These are phyloP conservation scores for Acanthamoeba sp. DNA, from an alignment of 208 protist species.

Conservation along the genomic window DNA sequence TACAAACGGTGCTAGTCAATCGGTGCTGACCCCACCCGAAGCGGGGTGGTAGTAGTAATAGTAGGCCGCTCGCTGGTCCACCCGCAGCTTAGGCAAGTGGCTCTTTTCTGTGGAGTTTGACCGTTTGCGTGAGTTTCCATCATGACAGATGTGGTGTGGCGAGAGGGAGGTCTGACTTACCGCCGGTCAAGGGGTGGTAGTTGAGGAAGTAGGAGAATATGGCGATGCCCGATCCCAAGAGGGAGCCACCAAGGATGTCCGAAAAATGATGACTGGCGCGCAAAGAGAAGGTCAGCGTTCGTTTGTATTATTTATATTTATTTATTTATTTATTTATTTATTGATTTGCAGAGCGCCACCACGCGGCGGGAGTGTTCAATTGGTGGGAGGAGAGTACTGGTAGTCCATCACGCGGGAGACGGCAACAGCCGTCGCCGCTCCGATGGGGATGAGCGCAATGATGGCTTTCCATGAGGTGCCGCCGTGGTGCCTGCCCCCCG, in stretches of 20 bases:
- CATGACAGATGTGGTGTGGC: too few species aligned
- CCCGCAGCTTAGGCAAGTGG: conserved; percentile 42
- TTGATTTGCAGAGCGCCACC: too few species aligned
- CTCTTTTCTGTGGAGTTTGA: conserved; percentile 35
- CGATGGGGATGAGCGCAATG: conserved; percentile 51
- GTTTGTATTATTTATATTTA: too few species aligned
- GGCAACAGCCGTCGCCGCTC: not conserved
- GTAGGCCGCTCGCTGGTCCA: conserved; percentile 13
- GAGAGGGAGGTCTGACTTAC: not conserved
- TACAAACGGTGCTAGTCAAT: conserved; percentile 24
- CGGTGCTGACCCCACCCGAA: not conserved
- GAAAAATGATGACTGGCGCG: conserved; percentile 21
- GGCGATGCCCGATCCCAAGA: conserved; percentile 41
- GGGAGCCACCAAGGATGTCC: conserved; percentile 16
- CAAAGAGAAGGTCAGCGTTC: not conserved
- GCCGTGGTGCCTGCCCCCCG: not conserved
- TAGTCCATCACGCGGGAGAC: conserved; percentile 66
- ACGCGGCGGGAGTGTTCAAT: not conserved
- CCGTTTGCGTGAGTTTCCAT: too few species aligned
- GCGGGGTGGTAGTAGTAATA: conserved; percentile 35
- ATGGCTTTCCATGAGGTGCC: conserved; percentile 33
- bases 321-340: too few species aligned
- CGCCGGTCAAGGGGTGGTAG: conserved; percentile 12
- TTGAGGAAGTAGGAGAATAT: conserved; percentile 55
- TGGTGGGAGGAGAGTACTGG: not conserved